phyloP scores from a whole-genome alignment of 2,329 filamentous ascomycete species.

The Botrytis elliptica region DNA sequence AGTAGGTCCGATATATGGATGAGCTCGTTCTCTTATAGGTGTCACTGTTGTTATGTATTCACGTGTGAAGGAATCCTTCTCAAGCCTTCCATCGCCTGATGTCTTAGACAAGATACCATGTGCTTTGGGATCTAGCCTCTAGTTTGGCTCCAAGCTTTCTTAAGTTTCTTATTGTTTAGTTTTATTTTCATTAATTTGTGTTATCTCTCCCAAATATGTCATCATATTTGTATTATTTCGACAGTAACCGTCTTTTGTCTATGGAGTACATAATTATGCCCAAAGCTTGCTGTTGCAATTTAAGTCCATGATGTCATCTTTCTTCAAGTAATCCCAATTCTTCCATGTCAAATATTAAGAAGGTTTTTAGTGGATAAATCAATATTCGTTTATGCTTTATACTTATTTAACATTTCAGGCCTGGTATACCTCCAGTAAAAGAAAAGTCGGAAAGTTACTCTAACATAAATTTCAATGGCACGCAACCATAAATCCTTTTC shows the following conservation, averaged over 20 bases:
- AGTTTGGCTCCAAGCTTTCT: background rate
- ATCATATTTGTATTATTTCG: background rate
- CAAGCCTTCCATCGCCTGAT: background rate
- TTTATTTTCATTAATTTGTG: background rate
- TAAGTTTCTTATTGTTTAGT: background rate
- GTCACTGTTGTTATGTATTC: background rate
- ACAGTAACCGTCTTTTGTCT: background rate
- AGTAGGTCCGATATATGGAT: background rate
- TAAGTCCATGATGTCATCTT: background rate
- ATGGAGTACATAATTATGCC: background rate
- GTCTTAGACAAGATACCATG: background rate
- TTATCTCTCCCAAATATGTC: background rate
- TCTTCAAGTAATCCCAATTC: background rate
- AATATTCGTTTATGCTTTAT: background rate
- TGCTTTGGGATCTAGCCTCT: background rate
- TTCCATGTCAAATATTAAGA: background rate
- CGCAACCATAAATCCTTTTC: background rate
- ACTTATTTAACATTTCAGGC: background rate
- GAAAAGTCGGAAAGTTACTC: background rate
- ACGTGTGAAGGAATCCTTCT: background rate
- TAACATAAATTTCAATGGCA: background rate
- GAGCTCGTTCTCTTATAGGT: background rate
- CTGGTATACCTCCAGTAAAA: background rate
- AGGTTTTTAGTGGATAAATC: background rate
- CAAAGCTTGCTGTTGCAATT: background rate